These are phyloP conservation scores for Keithomyces neogunnii DNA, from an alignment of 2,329 filamentous ascomycete species.

Conservation along the genomic window DNA sequence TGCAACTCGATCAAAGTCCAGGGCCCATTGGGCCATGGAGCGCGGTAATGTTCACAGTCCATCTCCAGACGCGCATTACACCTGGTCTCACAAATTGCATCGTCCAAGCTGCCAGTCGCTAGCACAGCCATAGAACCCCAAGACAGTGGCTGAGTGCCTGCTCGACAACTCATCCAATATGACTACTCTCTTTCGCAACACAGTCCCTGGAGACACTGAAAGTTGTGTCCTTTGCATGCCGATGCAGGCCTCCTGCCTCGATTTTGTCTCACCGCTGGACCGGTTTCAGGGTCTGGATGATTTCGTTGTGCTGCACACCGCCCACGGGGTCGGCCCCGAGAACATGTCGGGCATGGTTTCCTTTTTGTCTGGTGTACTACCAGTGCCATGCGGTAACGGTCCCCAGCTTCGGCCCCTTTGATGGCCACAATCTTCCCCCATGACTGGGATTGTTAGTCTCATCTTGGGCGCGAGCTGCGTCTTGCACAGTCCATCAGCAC, in stretches of 20 bases:
- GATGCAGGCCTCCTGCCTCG: constrained; percentile 9
- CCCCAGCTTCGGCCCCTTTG: too few relatives aligned
- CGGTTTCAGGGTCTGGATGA: constrained; percentile 31
- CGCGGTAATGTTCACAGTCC: constrained; percentile 35
- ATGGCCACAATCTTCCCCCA: too few relatives aligned
- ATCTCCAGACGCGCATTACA: constrained; percentile 15
- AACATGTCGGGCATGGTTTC: too few relatives aligned
- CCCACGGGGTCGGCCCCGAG: too few relatives aligned
- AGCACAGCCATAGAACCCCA: neutral
- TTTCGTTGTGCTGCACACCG: constrained; percentile 11
- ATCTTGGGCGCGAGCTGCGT: too few relatives aligned
- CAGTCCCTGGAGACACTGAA: constrained; percentile 39
- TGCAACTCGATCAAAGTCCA: constrained; percentile 39
- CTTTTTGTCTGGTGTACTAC: too few relatives aligned
- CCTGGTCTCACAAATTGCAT: constrained; percentile 8
- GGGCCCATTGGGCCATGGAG: constrained; percentile 27
- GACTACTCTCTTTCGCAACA: constrained; percentile 32
- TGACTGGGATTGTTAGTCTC: too few relatives aligned
- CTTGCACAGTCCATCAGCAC: too few relatives aligned
- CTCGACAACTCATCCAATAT: constrained; percentile 35
- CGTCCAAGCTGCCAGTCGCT: constrained; percentile 9
- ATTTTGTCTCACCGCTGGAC: constrained; percentile 33
- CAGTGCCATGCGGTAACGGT: too few relatives aligned
- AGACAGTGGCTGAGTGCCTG: constrained; percentile 13
- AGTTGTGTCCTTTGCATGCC: constrained; percentile 33